Evolutionary conservation across 2,329 filamentous ascomycete genomes (phyloP), one percentile per base, ranked within the genome.

Genomic region (Exophiala aquamarina): DNA sequence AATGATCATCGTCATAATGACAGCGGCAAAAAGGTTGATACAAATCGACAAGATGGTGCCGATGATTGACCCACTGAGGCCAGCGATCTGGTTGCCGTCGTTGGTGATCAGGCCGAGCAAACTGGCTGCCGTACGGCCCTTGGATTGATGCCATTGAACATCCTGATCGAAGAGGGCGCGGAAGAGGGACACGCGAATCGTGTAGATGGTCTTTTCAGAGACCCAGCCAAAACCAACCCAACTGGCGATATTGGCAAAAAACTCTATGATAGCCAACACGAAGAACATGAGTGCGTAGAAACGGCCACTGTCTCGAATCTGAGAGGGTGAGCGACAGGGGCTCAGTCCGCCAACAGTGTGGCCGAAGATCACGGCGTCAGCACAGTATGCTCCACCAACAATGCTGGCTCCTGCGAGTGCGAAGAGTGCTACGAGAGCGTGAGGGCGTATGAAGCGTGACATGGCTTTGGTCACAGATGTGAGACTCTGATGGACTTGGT

Each of bases 81-180:
- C 83, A 33, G 81, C 82, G 15, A 90, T 67, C 0, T 82, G 77
- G 18, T 81, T 82, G 2, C 82, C 79, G 59, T 90, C 86, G 35
- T 77, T 80, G 3, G 83, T 89, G 54, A 90, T 84, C 54, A 83
- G 78, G 0, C 80, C 81, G 2, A 89, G 70, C 4, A 90, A 70
- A 8, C 74, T 68, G 0, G 81, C 74, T 0, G 86, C 81, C 1
- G 76, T 83, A 18, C 84, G 76, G 3, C 74, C 76, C 17, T 79
- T 73, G 0, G 82, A 82, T 60, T 87, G 80, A 58, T 89, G 85
- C 85, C 84, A 89, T 6, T 84, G 68, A n/a, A 58, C 21, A 18
- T 47, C 43, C 41, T 56, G 53, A 19, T 50, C 53, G 6, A 56
- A 33, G 17, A 58, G 36, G 3, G 55, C 42, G 11, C 53, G 55